These are phyloP conservation scores for Mycena maculata DNA, from an alignment of 768 basidiomycete species.

Conservation along the genomic window DNA sequence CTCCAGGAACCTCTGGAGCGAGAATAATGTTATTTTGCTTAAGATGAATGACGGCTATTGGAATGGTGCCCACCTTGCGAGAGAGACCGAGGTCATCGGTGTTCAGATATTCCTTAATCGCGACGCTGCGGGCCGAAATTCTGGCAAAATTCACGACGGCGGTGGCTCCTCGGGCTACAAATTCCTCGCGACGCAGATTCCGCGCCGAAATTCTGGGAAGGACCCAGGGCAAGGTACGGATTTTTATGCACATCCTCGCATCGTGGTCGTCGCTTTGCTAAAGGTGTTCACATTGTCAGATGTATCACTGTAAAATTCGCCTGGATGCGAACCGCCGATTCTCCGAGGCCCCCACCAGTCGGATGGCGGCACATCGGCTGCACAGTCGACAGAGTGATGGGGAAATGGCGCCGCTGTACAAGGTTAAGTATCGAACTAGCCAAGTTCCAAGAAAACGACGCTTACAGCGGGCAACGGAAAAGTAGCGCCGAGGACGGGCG, in stretches of 20 bases:
- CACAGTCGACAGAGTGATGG: too few relatives aligned
- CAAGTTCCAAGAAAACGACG: too few relatives aligned
- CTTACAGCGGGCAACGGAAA: too few relatives aligned
- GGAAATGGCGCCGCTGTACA: too few relatives aligned
- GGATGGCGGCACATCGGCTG: too few relatives aligned
- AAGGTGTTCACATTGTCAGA: neutral
- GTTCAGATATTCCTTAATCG: constrained; percentile 7
- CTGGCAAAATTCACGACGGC: neutral
- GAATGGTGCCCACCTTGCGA: neutral
- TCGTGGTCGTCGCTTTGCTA: neutral
- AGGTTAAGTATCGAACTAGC: too few relatives aligned
- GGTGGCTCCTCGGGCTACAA: neutral
- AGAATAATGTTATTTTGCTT: neutral
- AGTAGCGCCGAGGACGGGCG: too few relatives aligned
- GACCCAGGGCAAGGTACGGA: neutral
- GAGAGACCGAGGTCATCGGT: neutral
- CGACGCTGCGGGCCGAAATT: neutral
- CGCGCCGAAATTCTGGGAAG: neutral
- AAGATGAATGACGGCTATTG: neutral
- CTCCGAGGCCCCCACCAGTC: too few relatives aligned
- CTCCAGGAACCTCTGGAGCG: neutral
- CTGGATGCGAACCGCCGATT: too few relatives aligned
- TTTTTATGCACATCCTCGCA: neutral
- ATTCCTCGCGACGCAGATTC: neutral
- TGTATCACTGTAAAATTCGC: neutral